Percentiles rank a stretch among this genome's conserved stretches.
These are phyloP conservation scores for Candida dajiaensis DNA, from an alignment of 805 yeast species.

Conservation along the genomic window DNA sequence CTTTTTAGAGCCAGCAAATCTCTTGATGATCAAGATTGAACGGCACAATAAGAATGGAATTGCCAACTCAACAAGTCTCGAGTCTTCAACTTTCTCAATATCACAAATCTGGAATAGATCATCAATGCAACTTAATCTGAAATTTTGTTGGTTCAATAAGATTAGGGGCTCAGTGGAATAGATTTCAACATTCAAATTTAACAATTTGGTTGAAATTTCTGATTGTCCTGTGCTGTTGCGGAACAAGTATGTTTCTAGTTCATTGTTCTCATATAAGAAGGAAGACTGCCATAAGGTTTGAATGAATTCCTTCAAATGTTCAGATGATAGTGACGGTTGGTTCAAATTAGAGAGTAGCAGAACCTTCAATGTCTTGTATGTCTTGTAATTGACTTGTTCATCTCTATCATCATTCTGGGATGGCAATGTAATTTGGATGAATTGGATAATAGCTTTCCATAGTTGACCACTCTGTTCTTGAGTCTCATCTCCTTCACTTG, in stretches of 20 bases:
- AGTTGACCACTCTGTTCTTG: conserved; percentile 12
- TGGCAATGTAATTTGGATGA: conserved; percentile 36
- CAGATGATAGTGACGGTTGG: conserved; percentile 23
- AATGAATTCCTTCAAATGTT: conserved; percentile 38
- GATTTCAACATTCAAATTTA: conserved; percentile 38
- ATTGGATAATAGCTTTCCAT: conserved; percentile 38
- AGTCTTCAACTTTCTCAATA: conserved; percentile 16
- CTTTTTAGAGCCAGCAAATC: conserved; percentile 57
- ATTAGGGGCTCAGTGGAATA: conserved; percentile 51
- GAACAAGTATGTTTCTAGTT: conserved; percentile 38
- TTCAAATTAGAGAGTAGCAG: conserved; percentile 37
- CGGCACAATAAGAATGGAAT: conserved; percentile 51
- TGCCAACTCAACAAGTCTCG: conserved; percentile 23
- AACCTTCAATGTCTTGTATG: conserved; percentile 36
- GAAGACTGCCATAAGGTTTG: conserved; percentile 52
- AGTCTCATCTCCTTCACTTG: conserved; percentile 6
- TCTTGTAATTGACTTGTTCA: conserved; percentile 41
- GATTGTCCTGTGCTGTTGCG: conserved; percentile 24
- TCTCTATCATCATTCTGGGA: conserved; percentile 23
- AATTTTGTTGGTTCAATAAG: conserved; percentile 36
- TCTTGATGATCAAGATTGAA: conserved; percentile 52
- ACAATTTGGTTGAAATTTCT: conserved; percentile 33
- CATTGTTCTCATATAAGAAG: conserved; percentile 52
- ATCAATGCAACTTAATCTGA: conserved; percentile 51
- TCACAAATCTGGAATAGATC: conserved; percentile 38